Evolutionary conservation across 1,139 yeast species (phyloP).

Genomic region (Geotrichum aggregatum): DNA sequence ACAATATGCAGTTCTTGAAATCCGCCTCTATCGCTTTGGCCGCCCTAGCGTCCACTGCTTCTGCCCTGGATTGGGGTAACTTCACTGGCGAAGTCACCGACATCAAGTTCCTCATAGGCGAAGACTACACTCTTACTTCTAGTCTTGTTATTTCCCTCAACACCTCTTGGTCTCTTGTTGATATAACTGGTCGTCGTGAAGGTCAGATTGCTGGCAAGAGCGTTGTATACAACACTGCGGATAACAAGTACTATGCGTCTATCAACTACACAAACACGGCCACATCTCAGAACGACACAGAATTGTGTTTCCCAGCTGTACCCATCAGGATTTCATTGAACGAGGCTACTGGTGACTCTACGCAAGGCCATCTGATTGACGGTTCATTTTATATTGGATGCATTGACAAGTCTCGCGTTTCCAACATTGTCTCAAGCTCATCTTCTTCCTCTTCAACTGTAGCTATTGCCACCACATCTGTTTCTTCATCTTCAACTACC

Average conservation of each 20-base stretch:
- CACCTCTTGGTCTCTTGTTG: conserved; percentile 20
- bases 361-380: conserved; percentile 16
- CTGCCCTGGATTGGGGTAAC: conserved; percentile 21
- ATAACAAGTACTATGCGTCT: conserved; percentile 20
- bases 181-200: conserved; percentile 18
- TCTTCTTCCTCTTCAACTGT: background rate
- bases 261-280: conserved; percentile 21
- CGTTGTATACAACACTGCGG: conserved; percentile 21
- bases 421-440: background rate
- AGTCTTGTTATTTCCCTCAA: conserved; percentile 15
- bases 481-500: conserved; percentile 6
- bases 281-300: conserved; percentile 4
- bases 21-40: conserved; percentile 9
- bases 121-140: conserved; percentile 19
- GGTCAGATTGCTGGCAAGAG: conserved; percentile 21
- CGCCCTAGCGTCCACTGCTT: conserved; percentile 11
- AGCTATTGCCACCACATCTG: background rate
- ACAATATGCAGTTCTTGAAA: conserved; percentile 4
- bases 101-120: conserved; percentile 15
- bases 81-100: conserved; percentile 20
- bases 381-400: conserved; percentile 22
- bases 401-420: conserved; percentile 18
- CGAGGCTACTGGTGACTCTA: conserved; percentile 4
- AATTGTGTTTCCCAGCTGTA: conserved; percentile 20
- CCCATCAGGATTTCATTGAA: conserved; percentile 20